phyloP scores from a whole-genome alignment of 805 yeast species.

The Candida railenensis region DNA sequence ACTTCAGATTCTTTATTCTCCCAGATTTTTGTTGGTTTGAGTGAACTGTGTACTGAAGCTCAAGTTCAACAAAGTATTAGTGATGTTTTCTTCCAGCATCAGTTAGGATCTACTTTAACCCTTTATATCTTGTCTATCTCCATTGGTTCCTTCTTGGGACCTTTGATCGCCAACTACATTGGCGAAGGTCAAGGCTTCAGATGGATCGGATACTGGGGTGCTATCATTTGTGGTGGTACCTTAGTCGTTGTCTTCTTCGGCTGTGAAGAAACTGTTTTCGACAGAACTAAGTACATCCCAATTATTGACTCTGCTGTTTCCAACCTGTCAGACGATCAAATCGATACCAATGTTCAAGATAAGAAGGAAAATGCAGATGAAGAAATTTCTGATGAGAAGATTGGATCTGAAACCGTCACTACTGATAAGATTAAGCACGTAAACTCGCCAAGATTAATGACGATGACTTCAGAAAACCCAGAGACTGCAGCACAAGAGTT shows the following conservation, averaged over 20 bases:
- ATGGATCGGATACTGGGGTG: slow-evolving; percentile 80
- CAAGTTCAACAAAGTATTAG: slow-evolving; percentile 66
- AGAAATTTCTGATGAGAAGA: background rate
- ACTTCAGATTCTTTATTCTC: slow-evolving; percentile 72
- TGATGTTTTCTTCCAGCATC: slow-evolving; percentile 77
- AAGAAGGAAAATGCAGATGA: background rate
- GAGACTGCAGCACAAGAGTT: slow-evolving; percentile 4
- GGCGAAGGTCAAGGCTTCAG: slow-evolving; percentile 60
- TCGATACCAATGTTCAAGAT: background rate
- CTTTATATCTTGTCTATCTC: slow-evolving; percentile 73
- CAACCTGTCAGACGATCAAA: too few relatives aligned
- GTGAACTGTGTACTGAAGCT: slow-evolving; percentile 77
- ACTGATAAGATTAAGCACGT: background rate
- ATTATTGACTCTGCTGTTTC: slow-evolving; percentile 6
- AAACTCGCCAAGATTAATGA: slow-evolving; percentile 3
- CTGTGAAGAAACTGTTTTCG: slow-evolving; percentile 72
- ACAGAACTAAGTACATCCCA: slow-evolving; percentile 42
- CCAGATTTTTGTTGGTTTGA: slow-evolving; percentile 75
- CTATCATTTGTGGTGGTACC: slow-evolving; percentile 41
- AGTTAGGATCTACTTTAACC: slow-evolving; percentile 70
- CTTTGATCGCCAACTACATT: slow-evolving; percentile 74
- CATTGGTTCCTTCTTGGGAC: slow-evolving; percentile 77
- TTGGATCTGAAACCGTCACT: background rate
- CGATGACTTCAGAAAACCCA: slow-evolving; percentile 5
- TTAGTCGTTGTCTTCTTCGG: slow-evolving; percentile 54